phyloP scores from a whole-genome alignment of 176 grass and related monocot genomes.

The Stipa capillata region DNA sequence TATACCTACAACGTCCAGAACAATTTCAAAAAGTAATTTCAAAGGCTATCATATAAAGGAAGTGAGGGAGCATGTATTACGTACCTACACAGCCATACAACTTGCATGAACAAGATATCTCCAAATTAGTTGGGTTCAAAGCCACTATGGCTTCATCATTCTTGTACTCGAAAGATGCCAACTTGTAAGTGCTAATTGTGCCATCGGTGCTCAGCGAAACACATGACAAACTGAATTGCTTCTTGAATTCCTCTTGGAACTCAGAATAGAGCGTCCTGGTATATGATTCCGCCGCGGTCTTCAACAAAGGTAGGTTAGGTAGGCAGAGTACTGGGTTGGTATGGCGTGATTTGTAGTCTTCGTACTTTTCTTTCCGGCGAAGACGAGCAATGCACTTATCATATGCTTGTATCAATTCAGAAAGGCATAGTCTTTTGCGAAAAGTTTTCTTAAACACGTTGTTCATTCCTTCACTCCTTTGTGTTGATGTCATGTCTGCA shows the following conservation, averaged over 20 bases:
- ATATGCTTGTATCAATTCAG: not conserved
- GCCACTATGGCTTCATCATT: not conserved
- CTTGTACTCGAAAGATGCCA: not conserved
- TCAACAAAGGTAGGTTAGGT: constrained; percentile 25
- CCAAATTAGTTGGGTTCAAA: not conserved
- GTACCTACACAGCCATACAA: too few relatives aligned
- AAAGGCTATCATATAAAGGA: too few relatives aligned
- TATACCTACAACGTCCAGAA: too few relatives aligned
- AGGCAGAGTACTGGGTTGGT: constrained; percentile 25
- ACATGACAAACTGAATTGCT: constrained; percentile 31
- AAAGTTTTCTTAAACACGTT: too few relatives aligned
- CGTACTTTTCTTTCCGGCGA: not conserved
- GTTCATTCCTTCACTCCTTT: not conserved
- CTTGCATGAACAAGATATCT: not conserved
- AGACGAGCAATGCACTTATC: not conserved
- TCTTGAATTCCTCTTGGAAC: constrained; percentile 25
- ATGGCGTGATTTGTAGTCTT: constrained; percentile 7
- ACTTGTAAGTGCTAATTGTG: constrained; percentile 1
- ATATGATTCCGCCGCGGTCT: constrained; percentile 26
- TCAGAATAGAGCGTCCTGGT: not conserved
- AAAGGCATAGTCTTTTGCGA: too few relatives aligned
- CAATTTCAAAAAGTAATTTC: too few relatives aligned
- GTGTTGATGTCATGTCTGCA: not conserved
- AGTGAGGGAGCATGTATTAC: too few relatives aligned
- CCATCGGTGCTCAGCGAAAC: constrained; percentile 13